Evolutionary conservation across 495 filamentous ascomycete species (phyloP).

Genomic region (Neurospora pannonica): DNA sequence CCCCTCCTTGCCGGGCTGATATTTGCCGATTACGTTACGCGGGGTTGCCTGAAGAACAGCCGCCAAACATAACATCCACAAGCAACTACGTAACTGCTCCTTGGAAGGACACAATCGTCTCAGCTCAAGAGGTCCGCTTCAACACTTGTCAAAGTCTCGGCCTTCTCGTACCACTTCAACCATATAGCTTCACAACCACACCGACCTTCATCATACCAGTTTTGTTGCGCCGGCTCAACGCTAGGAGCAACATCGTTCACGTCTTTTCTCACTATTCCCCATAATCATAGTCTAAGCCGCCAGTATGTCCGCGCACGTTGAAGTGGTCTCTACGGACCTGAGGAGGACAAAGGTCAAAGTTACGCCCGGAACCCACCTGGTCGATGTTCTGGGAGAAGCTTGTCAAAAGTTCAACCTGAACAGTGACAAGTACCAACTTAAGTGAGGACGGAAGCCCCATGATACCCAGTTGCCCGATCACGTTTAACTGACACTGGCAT

Average conservation of each 20-base stretch:
- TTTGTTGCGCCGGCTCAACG: not conserved
- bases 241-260: not conserved
- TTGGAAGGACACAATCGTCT: not conserved
- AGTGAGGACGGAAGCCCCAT: conserved; percentile 41
- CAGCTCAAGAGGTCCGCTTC: not conserved
- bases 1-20: not conserved
- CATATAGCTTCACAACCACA: not conserved
- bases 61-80: not conserved
- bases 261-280: not conserved
- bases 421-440: conserved; percentile 67
- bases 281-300: not conserved
- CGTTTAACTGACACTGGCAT: not conserved
- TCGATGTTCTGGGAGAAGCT: conserved; percentile 77
- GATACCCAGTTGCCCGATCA: not conserved
- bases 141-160: not conserved
- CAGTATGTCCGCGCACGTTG: conserved; percentile 78
- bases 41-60: not conserved
- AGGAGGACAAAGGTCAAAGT: conserved; percentile 73
- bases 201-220: not conserved
- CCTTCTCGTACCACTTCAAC: not conserved
- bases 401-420: conserved; percentile 68
- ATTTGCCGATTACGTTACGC: not conserved
- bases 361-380: conserved; percentile 64
- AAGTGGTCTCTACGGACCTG: conserved; percentile 71
- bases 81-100: not conserved